phyloP scores from a whole-genome alignment of 805 yeast species.

The Monosporozyma aerobia region DNA sequence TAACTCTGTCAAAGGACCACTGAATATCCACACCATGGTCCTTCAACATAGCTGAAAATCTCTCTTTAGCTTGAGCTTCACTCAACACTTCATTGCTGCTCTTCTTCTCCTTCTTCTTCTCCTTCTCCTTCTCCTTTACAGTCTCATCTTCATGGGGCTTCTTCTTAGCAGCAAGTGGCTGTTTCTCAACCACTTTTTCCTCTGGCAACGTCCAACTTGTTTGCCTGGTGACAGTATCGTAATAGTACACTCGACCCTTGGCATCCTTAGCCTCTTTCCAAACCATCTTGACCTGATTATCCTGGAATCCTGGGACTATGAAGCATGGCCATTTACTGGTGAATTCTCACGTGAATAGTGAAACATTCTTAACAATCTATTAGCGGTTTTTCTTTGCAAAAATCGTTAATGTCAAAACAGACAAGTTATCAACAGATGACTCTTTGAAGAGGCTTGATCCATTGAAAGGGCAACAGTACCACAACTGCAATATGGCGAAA shows the following conservation, averaged over 20 bases:
- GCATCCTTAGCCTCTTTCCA: slow-evolving; percentile 65
- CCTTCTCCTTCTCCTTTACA: slow-evolving; percentile 1
- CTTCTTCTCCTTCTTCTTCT: slow-evolving; percentile 5
- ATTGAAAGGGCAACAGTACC: background rate
- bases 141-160: background rate
- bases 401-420: background rate
- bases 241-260: slow-evolving; percentile 65
- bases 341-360: background rate
- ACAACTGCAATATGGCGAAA: background rate
- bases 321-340: background rate
- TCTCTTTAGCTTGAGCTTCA: slow-evolving; percentile 31
- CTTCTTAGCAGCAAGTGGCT: background rate
- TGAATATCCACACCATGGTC: slow-evolving; percentile 55
- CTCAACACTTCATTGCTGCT: background rate
- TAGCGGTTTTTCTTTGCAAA: background rate
- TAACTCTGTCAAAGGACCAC: slow-evolving; percentile 65
- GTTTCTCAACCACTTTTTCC: slow-evolving; percentile 25
- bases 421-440: background rate
- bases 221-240: slow-evolving; percentile 51
- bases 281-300: background rate
- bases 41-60: slow-evolving; percentile 45
- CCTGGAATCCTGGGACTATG: background rate
- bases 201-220: slow-evolving; percentile 80
- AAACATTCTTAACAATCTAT: background rate
- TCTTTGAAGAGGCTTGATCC: background rate